phyloP scores from a whole-genome alignment of 305 asterid genomes.

The Coffea humblotiana region DNA sequence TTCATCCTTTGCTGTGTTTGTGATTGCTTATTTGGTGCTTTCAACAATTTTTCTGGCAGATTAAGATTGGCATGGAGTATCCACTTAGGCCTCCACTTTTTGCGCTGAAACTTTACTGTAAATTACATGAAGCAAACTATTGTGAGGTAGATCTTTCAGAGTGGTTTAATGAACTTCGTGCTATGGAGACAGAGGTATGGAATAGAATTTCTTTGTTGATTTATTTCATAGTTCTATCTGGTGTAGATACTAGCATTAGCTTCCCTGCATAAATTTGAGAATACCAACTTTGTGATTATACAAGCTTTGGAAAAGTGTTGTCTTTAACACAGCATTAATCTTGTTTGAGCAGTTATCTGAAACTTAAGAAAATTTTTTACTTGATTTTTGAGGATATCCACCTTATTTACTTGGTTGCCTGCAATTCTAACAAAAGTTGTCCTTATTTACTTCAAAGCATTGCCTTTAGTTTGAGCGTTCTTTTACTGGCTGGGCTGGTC shows the following conservation, averaged over 20 bases:
- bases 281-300: too few relatives aligned
- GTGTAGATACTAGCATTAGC: neutral
- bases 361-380: neutral
- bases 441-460: neutral
- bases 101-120: conserved; percentile 45
- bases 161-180: conserved; percentile 89
- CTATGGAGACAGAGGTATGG: conserved; percentile 96
- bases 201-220: neutral
- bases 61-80: conserved; percentile 74
- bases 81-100: conserved; percentile 92
- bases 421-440: neutral
- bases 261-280: too few relatives aligned
- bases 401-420: neutral
- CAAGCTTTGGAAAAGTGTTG: neutral
- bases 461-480: neutral
- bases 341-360: neutral
- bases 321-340: neutral
- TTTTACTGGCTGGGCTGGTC: neutral
- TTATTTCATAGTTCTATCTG: neutral
- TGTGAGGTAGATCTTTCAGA: conserved; percentile 46
- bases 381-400: neutral
- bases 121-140: conserved; percentile 42
- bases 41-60: conserved; percentile 39
- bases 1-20: conserved; percentile 1
- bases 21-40: conserved; percentile 17